These are phyloP conservation scores for Huntiella moniliformis DNA, from an alignment of 2,329 filamentous ascomycete genomes.

Conservation along the genomic window DNA sequence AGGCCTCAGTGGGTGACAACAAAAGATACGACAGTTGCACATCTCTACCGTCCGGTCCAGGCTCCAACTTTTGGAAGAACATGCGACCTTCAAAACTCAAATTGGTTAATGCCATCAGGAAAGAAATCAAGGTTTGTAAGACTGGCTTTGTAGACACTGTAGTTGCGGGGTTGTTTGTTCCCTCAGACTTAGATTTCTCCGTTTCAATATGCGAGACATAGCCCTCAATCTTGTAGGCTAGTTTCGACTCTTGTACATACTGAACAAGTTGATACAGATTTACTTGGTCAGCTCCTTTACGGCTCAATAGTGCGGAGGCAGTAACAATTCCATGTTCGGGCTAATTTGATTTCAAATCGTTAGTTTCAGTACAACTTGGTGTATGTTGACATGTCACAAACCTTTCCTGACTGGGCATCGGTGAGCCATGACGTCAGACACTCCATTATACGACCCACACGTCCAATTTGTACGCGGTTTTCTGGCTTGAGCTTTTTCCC, in stretches of 20 bases:
- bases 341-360: slow-evolving; percentile 14
- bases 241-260: slow-evolving; percentile 79
- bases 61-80: slow-evolving; percentile 36
- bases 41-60: slow-evolving; percentile 18
- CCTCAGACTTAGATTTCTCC: slow-evolving; percentile 20
- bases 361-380: neutral
- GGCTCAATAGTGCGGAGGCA: slow-evolving; percentile 52
- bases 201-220: slow-evolving; percentile 51
- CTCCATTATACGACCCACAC: slow-evolving; percentile 67
- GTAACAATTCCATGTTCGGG: slow-evolving; percentile 48
- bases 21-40: slow-evolving; percentile 66
- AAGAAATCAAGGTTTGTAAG: slow-evolving; percentile 35
- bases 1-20: slow-evolving; percentile 78
- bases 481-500: slow-evolving; percentile 75
- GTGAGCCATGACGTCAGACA: slow-evolving; percentile 55
- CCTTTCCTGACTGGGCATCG: slow-evolving; percentile 29
- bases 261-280: slow-evolving; percentile 76
- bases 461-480: slow-evolving; percentile 79
- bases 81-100: slow-evolving; percentile 53
- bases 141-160: slow-evolving; percentile 24
- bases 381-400: slow-evolving; percentile 16
- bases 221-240: slow-evolving; percentile 86
- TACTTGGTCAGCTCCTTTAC: slow-evolving; percentile 85
- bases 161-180: slow-evolving; percentile 7
- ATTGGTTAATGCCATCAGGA: slow-evolving; percentile 72